A percentile compares a stretch with the other conserved stretches of the same genome.
Conservation (phyloP, 306 rosid genomes). For the Dryas alaskensis region DNA sequence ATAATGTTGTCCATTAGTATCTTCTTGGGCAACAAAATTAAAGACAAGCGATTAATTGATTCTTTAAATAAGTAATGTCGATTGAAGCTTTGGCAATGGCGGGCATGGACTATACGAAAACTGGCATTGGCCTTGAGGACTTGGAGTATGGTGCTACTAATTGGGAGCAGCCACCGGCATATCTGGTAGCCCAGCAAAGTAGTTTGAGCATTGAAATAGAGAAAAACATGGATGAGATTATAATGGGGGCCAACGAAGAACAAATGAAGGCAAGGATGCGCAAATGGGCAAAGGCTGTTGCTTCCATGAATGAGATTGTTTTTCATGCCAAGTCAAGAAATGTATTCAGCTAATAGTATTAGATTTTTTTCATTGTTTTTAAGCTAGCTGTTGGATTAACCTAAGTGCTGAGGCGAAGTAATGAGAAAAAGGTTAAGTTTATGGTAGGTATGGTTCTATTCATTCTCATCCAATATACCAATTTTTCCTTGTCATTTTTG, state of each 20-base stretch:
- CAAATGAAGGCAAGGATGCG: conserved; percentile 43
- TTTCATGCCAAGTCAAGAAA: background rate
- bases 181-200: conserved; percentile 14
- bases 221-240: background rate
- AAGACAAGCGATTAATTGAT: too few species aligned
- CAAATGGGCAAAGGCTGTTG: conserved; percentile 50
- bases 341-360: too few species aligned
- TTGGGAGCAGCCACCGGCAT: conserved; percentile 8
- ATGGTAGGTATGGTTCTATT: too few species aligned
- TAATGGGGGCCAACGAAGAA: conserved; percentile 2
- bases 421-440: too few species aligned
- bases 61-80: conserved; percentile 22
- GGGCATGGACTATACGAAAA: conserved; percentile 33
- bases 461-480: too few species aligned
- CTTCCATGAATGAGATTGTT: conserved; percentile 27
- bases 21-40: too few species aligned
- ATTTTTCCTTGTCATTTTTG: too few species aligned
- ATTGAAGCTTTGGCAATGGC: conserved; percentile 55
- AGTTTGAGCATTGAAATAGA: background rate
- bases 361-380: too few species aligned
- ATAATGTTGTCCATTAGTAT: too few species aligned
- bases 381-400: too few species aligned
- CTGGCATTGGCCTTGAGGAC: conserved; percentile 18
- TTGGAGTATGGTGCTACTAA: conserved; percentile 16
- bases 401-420: too few species aligned